Conservation (phyloP, 116 monocot species). For the Thalassia testudinum region DNA sequence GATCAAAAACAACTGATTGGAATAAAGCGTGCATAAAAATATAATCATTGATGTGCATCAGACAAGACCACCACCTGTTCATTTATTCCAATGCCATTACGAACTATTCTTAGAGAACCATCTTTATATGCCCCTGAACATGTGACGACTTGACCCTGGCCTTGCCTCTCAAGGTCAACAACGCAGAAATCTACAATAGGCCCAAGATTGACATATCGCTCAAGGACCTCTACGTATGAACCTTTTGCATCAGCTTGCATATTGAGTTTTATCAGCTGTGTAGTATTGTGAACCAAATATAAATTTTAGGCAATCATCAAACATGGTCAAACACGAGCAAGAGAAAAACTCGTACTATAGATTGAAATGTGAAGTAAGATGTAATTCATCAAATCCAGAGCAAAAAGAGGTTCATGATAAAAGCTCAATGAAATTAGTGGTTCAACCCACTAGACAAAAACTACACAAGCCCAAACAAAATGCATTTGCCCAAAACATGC, state of each 20-base stretch:
- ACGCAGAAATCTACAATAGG: conserved; percentile 98
- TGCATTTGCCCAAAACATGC: too few relatives aligned
- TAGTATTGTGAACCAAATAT: background rate
- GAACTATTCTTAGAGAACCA: conserved; percentile 88
- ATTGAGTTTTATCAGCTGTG: conserved; percentile 88
- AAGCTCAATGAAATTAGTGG: too few relatives aligned
- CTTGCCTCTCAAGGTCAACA: conserved; percentile 97
- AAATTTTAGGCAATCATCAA: background rate
- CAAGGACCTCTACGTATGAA: conserved; percentile 94
- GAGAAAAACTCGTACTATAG: too few relatives aligned
- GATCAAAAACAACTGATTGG: too few relatives aligned
- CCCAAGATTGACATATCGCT: conserved; percentile 96
- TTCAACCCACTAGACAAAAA: too few relatives aligned
- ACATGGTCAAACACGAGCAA: too few relatives aligned
- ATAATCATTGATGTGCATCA: background rate
- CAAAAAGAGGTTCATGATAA: too few relatives aligned
- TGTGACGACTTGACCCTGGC: conserved; percentile 97
- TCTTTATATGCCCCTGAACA: conserved; percentile 98
- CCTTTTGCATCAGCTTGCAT: conserved; percentile 90
- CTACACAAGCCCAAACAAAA: too few relatives aligned
- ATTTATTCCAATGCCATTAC: conserved; percentile 96
- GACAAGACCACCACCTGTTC: conserved; percentile 47
- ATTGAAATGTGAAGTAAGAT: too few relatives aligned
- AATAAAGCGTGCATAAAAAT: too few relatives aligned
- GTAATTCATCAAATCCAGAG: too few relatives aligned